A percentile compares a stretch with the other conserved stretches of the same genome.
phyloP scores from a whole-genome alignment of 2,329 filamentous ascomycete species.

The Penicillium occitanis region DNA sequence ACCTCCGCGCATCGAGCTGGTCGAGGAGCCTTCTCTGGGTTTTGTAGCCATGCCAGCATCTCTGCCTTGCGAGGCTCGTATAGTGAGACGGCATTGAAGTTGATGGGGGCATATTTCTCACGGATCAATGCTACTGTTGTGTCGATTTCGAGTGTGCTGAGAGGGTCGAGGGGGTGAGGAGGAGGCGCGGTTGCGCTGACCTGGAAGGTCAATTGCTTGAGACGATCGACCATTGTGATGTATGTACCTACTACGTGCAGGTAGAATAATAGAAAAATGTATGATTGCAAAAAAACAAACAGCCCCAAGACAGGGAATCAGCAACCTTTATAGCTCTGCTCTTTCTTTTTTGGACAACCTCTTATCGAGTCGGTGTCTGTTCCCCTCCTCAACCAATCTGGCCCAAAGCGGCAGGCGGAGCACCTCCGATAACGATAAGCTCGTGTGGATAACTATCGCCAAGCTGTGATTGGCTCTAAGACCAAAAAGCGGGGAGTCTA shows the following conservation, averaged over 20 bases:
- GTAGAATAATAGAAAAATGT: background rate
- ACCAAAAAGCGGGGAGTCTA: background rate
- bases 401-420: slow-evolving; percentile 12
- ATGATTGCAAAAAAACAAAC: background rate
- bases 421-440: slow-evolving; percentile 22
- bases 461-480: background rate
- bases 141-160: slow-evolving; percentile 71
- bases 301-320: background rate
- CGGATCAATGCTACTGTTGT: slow-evolving; percentile 67
- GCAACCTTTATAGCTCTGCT: background rate
- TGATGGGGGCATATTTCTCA: slow-evolving; percentile 67
- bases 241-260: background rate
- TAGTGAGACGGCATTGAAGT: slow-evolving; percentile 83
- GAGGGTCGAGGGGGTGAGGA: slow-evolving; percentile 75
- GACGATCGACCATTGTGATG: slow-evolving; percentile 53
- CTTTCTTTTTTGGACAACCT: background rate
- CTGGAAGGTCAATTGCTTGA: slow-evolving; percentile 64
- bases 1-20: slow-evolving; percentile 76
- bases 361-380: slow-evolving; percentile 4
- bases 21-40: slow-evolving; percentile 59
- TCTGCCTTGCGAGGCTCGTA: slow-evolving; percentile 82
- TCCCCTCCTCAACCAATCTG: slow-evolving; percentile 6
- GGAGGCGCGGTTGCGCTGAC: slow-evolving; percentile 55
- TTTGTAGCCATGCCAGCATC: slow-evolving; percentile 75
- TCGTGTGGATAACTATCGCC: slow-evolving; percentile 1